phyloP scores from a whole-genome alignment of 805 yeast genomes.

The Monosporozyma solicola region DNA sequence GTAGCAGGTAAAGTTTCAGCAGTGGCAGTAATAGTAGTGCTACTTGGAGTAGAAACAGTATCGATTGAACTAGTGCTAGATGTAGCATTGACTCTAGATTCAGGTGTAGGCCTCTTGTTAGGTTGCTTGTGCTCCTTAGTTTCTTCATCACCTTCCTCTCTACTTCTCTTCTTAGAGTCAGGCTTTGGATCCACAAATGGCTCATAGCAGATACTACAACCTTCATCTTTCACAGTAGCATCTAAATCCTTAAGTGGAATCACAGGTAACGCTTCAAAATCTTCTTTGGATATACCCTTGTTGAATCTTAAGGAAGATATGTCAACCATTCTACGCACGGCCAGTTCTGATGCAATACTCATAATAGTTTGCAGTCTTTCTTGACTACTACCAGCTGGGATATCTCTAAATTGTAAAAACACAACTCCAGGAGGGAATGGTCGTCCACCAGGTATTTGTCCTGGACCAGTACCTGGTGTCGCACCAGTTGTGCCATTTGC shows the following conservation, averaged over 20 bases:
- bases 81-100: not conserved
- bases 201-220: constrained; percentile 65
- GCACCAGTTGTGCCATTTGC: not conserved
- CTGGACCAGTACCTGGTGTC: not conserved
- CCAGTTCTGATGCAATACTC: constrained; percentile 60
- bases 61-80: not conserved
- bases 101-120: not conserved
- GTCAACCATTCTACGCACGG: constrained; percentile 51
- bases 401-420: constrained; percentile 59
- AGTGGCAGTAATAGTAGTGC: constrained; percentile 1
- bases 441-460: not conserved
- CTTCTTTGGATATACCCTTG: constrained; percentile 44
- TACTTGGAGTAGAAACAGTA: not conserved
- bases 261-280: constrained; percentile 43
- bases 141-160: constrained; percentile 19
- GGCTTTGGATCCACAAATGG: constrained; percentile 30
- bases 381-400: constrained; percentile 50
- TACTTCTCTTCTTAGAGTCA: constrained; percentile 18
- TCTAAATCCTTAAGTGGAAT: constrained; percentile 27
- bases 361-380: constrained; percentile 51
- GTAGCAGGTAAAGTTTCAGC: not conserved
- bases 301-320: constrained; percentile 35
- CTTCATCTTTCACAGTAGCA: constrained; percentile 14
- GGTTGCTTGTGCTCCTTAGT: constrained; percentile 8
- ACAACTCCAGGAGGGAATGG: constrained; percentile 38